These are phyloP conservation scores for Medicago ruthenica DNA, from an alignment of 306 rosid species.

Conservation along the genomic window DNA sequence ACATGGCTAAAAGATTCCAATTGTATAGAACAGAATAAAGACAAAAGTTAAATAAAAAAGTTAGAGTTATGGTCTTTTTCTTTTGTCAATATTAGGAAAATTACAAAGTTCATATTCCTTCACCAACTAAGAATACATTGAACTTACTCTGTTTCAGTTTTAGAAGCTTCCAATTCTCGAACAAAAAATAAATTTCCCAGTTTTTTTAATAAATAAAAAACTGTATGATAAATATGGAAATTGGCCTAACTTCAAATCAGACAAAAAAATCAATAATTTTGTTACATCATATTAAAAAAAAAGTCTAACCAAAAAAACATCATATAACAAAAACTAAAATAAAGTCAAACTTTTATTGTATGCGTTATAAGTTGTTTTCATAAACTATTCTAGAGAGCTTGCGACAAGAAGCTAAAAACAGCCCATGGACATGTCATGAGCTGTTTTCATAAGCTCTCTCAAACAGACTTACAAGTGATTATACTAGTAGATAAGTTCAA, in stretches of 20 bases:
- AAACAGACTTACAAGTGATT: too few relatives aligned
- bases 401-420: background rate
- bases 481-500: background rate
- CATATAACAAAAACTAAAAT: too few relatives aligned
- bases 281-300: too few relatives aligned
- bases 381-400: too few relatives aligned
- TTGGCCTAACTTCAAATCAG: background rate
- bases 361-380: too few relatives aligned
- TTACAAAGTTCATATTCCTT: background rate
- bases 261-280: too few relatives aligned
- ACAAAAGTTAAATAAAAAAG: constrained; percentile 11
- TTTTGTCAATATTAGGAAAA: constrained; percentile 36
- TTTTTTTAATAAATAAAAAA: too few relatives aligned
- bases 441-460: background rate
- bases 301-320: too few relatives aligned
- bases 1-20: constrained; percentile 29
- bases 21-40: background rate
- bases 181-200: background rate
- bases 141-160: constrained; percentile 14
- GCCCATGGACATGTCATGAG: background rate
- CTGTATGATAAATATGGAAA: too few relatives aligned
- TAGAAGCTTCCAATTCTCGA: constrained; percentile 6
- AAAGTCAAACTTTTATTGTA: too few relatives aligned
- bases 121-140: background rate
- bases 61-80: background rate